Base-by-base conservation (phyloP, 2,329 filamentous ascomycete species). In the Neonectria neomacrospora region DNA sequence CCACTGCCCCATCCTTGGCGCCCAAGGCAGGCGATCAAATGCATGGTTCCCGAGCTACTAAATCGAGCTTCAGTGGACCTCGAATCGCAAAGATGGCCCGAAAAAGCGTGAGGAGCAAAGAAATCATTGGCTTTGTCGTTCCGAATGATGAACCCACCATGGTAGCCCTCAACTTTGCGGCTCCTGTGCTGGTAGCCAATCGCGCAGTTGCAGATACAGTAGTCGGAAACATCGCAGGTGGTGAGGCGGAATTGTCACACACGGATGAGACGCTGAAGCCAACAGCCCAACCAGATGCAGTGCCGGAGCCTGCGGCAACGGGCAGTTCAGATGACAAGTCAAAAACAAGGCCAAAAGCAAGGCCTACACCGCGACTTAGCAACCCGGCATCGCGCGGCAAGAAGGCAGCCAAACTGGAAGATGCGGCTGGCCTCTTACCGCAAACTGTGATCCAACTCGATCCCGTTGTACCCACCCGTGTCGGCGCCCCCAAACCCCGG, bases 301-400 rank as follows among this genome's bases (percentile, higher is more conserved):
- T 58, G 9, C 14, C 32, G 22, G 51, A 58, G 44, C 18, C 30
- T n/a, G 54, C 52, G 45, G 22, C 20, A 54, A 54, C 56, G 14
- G 37, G 22, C 18, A 14, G 14, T 20, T 23, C n/a, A 37, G 53
- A 52, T n/a, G 63, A 67, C 39, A 60, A 67, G 37, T 28, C 53
- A 45, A 50, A 62, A 61, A 3, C 12, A 16, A 37, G 34, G 34
- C 34, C 37, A 41, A 41, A 41, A 41, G 42, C 23, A 18, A 68
- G 39, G 32, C 67, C 61, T 58, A 50, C 54, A 54, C 71, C 64
- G 7, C 72, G 69, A 45, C 75, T 83, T 42, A 67, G 62, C 8
- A 86, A 86, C 61, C 84, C 84, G 18, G 85, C 85, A 4, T 85
- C 82, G 11, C 77, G 84, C 68, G 85, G 85, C 32, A 83, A 77